Percentiles rank a stretch among this genome's conserved stretches.
Evolutionary conservation across 2,329 filamentous ascomycete genomes (phyloP).

Genomic region (Colletotrichum lini): DNA sequence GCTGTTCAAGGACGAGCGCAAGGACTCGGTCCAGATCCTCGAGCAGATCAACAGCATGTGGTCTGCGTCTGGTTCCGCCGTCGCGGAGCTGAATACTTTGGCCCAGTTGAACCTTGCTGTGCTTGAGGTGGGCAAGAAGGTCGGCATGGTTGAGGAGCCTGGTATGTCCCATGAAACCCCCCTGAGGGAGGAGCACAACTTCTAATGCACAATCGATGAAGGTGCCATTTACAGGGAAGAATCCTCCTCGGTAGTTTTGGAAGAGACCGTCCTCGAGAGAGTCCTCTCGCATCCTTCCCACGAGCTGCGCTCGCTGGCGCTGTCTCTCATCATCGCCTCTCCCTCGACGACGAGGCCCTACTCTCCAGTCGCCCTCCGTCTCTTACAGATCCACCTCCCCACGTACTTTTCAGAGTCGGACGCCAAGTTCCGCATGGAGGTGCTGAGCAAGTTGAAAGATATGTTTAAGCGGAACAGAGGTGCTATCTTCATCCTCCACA

Average conservation of each 20-base stretch:
- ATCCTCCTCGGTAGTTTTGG: conserved; percentile 51
- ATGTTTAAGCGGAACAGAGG: conserved; percentile 83
- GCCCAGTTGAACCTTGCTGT: conserved; percentile 75
- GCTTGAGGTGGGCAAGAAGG: conserved; percentile 80
- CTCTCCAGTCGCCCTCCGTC: conserved; percentile 70
- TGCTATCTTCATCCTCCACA: conserved; percentile 70
- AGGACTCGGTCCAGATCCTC: conserved; percentile 70
- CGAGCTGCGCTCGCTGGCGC: conserved; percentile 81
- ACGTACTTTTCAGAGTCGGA: conserved; percentile 87
- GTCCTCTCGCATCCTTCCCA: conserved; percentile 71
- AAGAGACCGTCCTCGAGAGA: conserved; percentile 62
- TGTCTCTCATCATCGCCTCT: conserved; percentile 85
- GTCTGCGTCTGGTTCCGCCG: conserved; percentile 61
- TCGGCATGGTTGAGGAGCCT: conserved; percentile 78
- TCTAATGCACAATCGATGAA: neutral
- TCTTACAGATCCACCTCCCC: conserved; percentile 76
- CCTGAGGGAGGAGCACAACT: conserved; percentile 3
- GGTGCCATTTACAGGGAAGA: conserved; percentile 31
- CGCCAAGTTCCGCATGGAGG: conserved; percentile 86
- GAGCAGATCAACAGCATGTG: conserved; percentile 67
- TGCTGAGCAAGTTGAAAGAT: conserved; percentile 80
- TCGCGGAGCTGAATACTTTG: conserved; percentile 64
- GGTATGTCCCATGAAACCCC: conserved; percentile 54
- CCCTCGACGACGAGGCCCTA: conserved; percentile 82
- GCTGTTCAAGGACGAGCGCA: conserved; percentile 72